These are phyloP conservation scores for Cystobasidium pallidum DNA, from an alignment of 1,284 basidiomycete species.

Conservation along the genomic window DNA sequence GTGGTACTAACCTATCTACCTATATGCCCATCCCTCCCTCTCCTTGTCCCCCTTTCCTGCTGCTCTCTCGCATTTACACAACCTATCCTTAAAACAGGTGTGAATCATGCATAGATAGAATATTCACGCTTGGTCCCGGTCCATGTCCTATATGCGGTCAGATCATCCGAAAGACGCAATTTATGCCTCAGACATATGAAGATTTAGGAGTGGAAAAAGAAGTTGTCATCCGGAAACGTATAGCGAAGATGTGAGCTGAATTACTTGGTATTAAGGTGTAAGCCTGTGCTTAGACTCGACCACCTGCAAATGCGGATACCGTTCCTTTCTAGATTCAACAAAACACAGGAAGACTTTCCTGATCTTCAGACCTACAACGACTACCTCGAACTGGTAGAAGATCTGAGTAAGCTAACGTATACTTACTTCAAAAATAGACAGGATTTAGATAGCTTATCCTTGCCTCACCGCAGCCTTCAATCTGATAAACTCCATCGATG, in stretches of 20 bases:
- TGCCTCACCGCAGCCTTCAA: conserved; percentile 73
- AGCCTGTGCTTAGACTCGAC: background rate
- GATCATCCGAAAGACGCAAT: conserved; percentile 88
- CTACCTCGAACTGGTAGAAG: conserved; percentile 94
- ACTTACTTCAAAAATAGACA: no score
- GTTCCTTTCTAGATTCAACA: conserved; percentile 75
- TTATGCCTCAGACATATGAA: conserved; percentile 95
- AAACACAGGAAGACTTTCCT: conserved; percentile 84
- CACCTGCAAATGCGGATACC: background rate
- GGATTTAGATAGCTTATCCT: no score
- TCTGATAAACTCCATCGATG: conserved; percentile 86
- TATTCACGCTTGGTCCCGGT: conserved; percentile 94
- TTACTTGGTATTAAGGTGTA: no score
- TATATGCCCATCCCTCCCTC: background rate
- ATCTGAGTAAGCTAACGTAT: conserved; percentile 77
- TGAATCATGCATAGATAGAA: conserved; percentile 93
- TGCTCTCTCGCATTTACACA: background rate
- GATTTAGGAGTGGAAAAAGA: conserved; percentile 96
- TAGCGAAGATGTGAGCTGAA: conserved; percentile 74
- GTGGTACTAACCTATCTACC: background rate
- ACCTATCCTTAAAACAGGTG: conserved; percentile 65
- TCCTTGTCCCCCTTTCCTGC: background rate
- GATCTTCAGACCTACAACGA: conserved; percentile 86
- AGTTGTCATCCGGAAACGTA: conserved; percentile 80
- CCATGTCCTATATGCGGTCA: conserved; percentile 92